Evolutionary conservation across 2,329 filamentous ascomycete species (phyloP).

Genomic region (Penicillium expansum): DNA sequence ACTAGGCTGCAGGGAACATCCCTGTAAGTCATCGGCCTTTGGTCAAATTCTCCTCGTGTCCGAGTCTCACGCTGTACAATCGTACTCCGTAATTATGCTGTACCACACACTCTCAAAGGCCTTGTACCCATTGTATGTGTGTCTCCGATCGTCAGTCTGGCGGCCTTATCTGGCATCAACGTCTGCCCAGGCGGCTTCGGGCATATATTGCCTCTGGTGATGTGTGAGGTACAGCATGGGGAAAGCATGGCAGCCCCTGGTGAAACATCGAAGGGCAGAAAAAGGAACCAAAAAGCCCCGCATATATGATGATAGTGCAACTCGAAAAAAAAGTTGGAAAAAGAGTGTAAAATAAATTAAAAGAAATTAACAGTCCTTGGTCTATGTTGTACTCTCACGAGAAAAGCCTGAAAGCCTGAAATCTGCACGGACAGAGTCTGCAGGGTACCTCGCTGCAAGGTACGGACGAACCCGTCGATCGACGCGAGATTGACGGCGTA

Average conservation of each 20-base stretch:
- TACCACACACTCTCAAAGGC: constrained; percentile 9
- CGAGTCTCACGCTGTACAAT: background rate
- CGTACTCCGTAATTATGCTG: constrained; percentile 2
- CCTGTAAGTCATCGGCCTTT: constrained; percentile 1
- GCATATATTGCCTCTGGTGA: background rate
- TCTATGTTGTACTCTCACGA: background rate
- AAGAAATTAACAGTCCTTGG: background rate
- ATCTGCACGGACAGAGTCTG: constrained; percentile 21
- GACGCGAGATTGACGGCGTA: constrained; percentile 9
- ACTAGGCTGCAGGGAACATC: constrained; percentile 9
- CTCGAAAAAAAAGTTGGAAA: background rate
- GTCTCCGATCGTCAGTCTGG: background rate
- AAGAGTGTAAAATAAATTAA: too few species aligned
- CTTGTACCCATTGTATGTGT: constrained; percentile 10
- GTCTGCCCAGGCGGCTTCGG: constrained; percentile 12
- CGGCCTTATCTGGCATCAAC: constrained; percentile 15
- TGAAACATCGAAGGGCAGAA: constrained; percentile 9
- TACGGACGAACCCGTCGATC: constrained; percentile 29
- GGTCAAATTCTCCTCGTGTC: constrained; percentile 8
- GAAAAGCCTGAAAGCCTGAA: background rate
- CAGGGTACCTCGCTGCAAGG: constrained; percentile 28
- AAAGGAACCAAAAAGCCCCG: background rate
- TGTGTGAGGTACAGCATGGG: constrained; percentile 6
- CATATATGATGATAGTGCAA: background rate
- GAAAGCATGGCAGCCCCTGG: constrained; percentile 6